Base-by-base conservation (phyloP, 441 rosid genomes). In the Hura crepitans region DNA sequence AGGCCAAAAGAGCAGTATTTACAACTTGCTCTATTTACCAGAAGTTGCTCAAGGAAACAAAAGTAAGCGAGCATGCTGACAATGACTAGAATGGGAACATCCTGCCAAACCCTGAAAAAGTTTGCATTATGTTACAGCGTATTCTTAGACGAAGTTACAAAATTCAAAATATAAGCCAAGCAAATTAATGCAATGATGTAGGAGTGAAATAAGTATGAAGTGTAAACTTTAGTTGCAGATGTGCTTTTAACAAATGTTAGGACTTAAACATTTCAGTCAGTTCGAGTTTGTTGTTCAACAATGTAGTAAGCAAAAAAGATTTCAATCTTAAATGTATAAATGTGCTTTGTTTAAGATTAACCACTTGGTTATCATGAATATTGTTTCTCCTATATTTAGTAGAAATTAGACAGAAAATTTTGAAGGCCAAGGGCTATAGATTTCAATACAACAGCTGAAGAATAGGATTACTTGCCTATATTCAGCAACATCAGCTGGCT, bases 11-110 rank as follows among this genome's bases (percentile, higher is more conserved):
- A 74, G 30, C 53, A 69, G 43, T 23, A 59, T 18, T 53, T 18
- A 50, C 47, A 63, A 67, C 53, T 55, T 46, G 62, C 61, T 22
- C 11, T 61, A 72, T 85, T 81, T 71, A 86, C 96, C 83, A 90
- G 80, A 82, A 90, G 87, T 75, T 90, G 87, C 86, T 90, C 96
- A 1, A 88, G 93, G 73, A 83, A 90, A 83, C 91, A 82, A 65
- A 92, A 87, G 82, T 78, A 87, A 73, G 88, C 88, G 61, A 87
- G 87, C 95, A 90, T 90, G 85, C 96, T 90, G 64, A 85, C 86
- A 22, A 88, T 84, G 68, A 88, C 89, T 20, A 90, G 89, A 73
- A 85, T 66, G 0, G 93, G 96, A 66, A 88, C 87, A 71, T 90
- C 96, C 82, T 90, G 96, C 96, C 90, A 90, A 49, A 86, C 78